Conservation (phyloP, 352 stramenopile species). For the Saprolegnia diclina region DNA sequence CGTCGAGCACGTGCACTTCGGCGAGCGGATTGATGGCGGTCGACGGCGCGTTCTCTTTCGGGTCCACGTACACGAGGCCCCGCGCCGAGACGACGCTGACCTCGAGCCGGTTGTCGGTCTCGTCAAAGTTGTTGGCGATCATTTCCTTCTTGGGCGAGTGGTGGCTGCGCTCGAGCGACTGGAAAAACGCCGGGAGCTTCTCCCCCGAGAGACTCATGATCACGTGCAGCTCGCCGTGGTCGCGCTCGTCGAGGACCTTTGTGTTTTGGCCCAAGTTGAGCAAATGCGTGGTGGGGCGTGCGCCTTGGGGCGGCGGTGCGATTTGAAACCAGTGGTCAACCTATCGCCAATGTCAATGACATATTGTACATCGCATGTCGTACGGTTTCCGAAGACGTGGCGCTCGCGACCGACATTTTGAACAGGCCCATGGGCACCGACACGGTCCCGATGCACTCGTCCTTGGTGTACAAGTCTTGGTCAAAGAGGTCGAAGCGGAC, state of each 20-base stretch:
- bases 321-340: constrained; percentile 65
- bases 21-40: constrained; percentile 42
- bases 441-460: constrained; percentile 56
- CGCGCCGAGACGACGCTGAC: constrained; percentile 47
- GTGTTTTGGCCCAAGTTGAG: constrained; percentile 33
- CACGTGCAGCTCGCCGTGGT: constrained; percentile 56
- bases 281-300: constrained; percentile 13
- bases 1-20: constrained; percentile 52
- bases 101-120: constrained; percentile 68
- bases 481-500: constrained; percentile 59
- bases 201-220: constrained; percentile 56
- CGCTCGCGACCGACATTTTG: constrained; percentile 56
- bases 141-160: constrained; percentile 15
- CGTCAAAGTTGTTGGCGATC: constrained; percentile 33
- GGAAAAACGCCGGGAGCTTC: constrained; percentile 65
- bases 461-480: constrained; percentile 44
- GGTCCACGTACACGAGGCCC: constrained; percentile 47
- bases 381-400: constrained; percentile 42
- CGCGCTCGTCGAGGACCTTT: constrained; percentile 33
- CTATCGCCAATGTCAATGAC: not conserved
- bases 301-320: constrained; percentile 34
- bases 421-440: constrained; percentile 53
- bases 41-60: constrained; percentile 46
- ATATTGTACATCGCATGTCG: not conserved
- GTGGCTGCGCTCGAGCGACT: constrained; percentile 26